Base-by-base conservation (phyloP, 2,329 filamentous ascomycete genomes). In the Pseudofabraea citricarpa region DNA sequence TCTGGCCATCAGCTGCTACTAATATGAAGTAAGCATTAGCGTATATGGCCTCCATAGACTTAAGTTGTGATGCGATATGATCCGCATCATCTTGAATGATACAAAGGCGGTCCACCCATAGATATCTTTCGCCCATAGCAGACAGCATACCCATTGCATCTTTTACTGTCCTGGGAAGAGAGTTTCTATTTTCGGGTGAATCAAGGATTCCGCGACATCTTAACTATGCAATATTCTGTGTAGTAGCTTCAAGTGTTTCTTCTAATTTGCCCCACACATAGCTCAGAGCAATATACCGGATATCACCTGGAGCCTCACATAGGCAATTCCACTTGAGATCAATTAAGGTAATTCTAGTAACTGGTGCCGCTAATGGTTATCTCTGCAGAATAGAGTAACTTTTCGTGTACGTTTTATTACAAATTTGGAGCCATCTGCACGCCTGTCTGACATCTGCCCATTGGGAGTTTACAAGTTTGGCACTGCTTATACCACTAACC, bases 31-130 rank as follows among this genome's bases (percentile, higher is more conserved):
- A n/a, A 35, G 32, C 8, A 16, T 35, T n/a, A 16, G 32, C 32
- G 16, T 9, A 35, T 35, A 35, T 35, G 8, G 32, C 8, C 12
- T 35, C 32, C 32, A 35, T 35, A 39, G 27, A 44, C 43, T 20
- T 56, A 53, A 22, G 55, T 40, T 18, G 42, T 42, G 23, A 48
- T 6, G 2, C 13, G 22, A 19, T 37, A 6, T 37, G 10, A 9
- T 20, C 7, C n/a, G 26, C 23, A 32, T 44, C 22, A 8, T 44
- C 42, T 15, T 40, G 21, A 7, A 44, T 16, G 21, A 44, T 36
- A 26, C 31, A 43, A 19, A 20, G 32, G 21, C 32, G 32, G 26
- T 43, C 40, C n/a, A 37, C 40, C 40, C 40, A 43, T 16, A 43
- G 27, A 29, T 43, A 43, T 19, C 40, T 24, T 16, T 38, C 19